Evolutionary conservation across 2,329 filamentous ascomycete species (phyloP), one percentile per base, ranked within the genome.

Genomic region (Diplodia mutila): DNA sequence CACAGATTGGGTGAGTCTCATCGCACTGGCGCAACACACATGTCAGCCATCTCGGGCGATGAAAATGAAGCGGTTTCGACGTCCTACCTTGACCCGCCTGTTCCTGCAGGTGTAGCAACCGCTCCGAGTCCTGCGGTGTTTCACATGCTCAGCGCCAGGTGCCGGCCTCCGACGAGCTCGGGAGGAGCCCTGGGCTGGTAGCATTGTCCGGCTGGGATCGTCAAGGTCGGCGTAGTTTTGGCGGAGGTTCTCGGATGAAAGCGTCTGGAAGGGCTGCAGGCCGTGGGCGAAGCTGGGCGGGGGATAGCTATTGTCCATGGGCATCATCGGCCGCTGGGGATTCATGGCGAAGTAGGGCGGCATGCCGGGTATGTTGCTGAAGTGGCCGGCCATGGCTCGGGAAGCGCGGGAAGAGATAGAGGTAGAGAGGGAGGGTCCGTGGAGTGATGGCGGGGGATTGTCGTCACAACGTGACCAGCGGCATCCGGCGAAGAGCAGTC

Each of bases 101-200:
- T 90, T 90, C 68, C 95, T 87, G 79, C 95, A 99, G 55, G 94
- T 98, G 76, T 87, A 97, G 81, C 95, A 99, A 32, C 95, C 95
- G 70, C 93, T 97, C 73, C 95, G 87, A 52, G 95, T 98, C 72
- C 95, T 89, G 69, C 94, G 90, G 78, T 98, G 94, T 80, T 98
- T 98, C 72, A 96, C 91, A 75, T 91, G 90, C 69, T 96, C 91
- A 8, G 55, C 63, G 12, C 76, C 76, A 25, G 77, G 74, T 14
- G 72, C 71, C 27, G 74, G 68, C 52, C 78, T 74, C 65, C 76
- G 73, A 73, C 66, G 71, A 68, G 69, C 74, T 74, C 64, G 69
- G 71, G 69, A 72, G 16, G 66, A 54, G 57, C 59, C 49, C 71
- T 71, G 74, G 74, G 69, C 67, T 2, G 37, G 73, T 70, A 53